Base-by-base conservation (phyloP, 768 basidiomycete species). In the Mycena filopes region DNA sequence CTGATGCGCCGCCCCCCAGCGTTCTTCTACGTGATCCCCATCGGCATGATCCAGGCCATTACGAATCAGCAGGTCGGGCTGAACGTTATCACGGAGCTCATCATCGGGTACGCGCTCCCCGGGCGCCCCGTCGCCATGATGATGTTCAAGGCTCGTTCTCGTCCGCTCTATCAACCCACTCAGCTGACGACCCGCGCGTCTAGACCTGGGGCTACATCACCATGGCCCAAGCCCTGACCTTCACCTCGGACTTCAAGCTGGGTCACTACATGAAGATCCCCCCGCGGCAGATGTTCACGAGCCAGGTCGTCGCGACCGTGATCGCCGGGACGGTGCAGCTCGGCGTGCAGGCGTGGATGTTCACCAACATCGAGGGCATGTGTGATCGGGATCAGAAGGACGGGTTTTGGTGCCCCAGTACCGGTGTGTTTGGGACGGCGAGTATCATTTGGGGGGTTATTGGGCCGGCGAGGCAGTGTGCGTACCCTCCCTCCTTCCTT, bases 401-500 rank as follows among this genome's bases (percentile, higher is more conserved):
- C 68, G 84, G 86, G n/a, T 93, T 92, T 76, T 89, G 85, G 54
- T 93, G 92, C 73, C 91, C 92, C 0, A 73, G 54, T 5, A 90
- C 89, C 10, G 81, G 88, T 62, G 89, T 92, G 13, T 94, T 94
- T 73, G 91, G 90, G 40, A 92, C 90, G 2, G 92, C 93, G n/a
- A 87, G 86, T 60, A 85, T 94, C 65, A 84, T 94, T 65, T 93
- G 88, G 89, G 91, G 93, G 60, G 90, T 92, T 66, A 91, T 95
- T 60, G 92, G 93, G 6, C 94, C 93, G 6, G 80, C 78, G 46
- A 82, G 87, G 28, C 83, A 88, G 72, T 94, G 65, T 66, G 28
- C 53, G 65, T 60, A 10, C 21, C 33, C 33, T 46, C 26, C 18
- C 20, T 18, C 25, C 41, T 31, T 2, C 33, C 36, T 42, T 26